phyloP scores from a whole-genome alignment of 306 rosid species.

The Cucurbita ficifolia region DNA sequence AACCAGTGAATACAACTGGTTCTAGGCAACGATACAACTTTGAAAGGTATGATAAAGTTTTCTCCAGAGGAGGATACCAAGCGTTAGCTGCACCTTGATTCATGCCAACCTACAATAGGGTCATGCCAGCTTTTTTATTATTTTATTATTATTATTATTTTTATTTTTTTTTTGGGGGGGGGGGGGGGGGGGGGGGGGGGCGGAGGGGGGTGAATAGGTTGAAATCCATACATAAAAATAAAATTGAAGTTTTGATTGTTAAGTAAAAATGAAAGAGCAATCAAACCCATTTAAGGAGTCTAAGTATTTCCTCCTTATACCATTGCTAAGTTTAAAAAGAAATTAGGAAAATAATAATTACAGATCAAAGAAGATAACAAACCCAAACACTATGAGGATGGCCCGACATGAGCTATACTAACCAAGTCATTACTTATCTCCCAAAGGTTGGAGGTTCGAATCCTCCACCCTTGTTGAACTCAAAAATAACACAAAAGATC shows the following conservation, averaged over 20 bases:
- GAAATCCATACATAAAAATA: neutral
- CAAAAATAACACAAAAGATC: too few species aligned
- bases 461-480: too few species aligned
- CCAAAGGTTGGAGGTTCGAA: too few species aligned
- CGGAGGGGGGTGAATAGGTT: neutral
- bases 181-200: neutral
- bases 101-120: conserved; percentile 51
- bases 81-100: conserved; percentile 53
- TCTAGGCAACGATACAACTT: conserved; percentile 90
- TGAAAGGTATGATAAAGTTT: conserved; percentile 84
- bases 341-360: neutral
- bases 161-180: too few species aligned
- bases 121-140: neutral
- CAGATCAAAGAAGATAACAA: too few species aligned
- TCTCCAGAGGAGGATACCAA: conserved; percentile 95
- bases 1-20: conserved; percentile 81
- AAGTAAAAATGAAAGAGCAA: neutral
- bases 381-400: too few species aligned
- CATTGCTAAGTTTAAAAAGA: neutral
- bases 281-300: neutral
- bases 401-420: too few species aligned
- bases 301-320: neutral
- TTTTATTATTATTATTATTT: neutral
- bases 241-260: neutral
- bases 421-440: too few species aligned